A percentile compares a stretch with the other conserved stretches of the same genome.
Conservation (phyloP, 2,329 filamentous ascomycete genomes). For the Teratosphaeria gauchensis region DNA sequence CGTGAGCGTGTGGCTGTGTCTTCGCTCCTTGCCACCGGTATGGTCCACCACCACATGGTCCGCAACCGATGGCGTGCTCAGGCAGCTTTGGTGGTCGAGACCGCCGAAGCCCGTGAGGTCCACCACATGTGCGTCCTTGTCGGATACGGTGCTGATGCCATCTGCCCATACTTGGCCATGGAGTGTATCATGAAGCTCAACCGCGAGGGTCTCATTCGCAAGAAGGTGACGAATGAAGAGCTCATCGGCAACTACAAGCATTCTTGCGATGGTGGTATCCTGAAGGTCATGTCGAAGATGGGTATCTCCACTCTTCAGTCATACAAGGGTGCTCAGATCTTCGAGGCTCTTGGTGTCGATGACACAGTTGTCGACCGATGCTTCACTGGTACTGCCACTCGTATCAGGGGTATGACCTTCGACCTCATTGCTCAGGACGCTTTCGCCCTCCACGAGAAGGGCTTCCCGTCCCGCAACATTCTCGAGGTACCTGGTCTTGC, state of each 20-base stretch:
- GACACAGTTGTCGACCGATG: constrained; percentile 87
- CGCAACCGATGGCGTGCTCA: constrained; percentile 92
- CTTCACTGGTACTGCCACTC: constrained; percentile 87
- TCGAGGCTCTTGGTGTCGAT: constrained; percentile 88
- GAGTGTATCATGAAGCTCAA: constrained; percentile 97
- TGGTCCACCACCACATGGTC: constrained; percentile 92
- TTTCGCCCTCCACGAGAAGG: constrained; percentile 89
- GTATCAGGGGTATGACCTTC: constrained; percentile 89
- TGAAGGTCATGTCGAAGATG: constrained; percentile 99
- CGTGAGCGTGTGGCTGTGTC: constrained; percentile 78
- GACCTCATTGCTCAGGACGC: constrained; percentile 89
- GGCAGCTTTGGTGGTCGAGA: constrained; percentile 80
- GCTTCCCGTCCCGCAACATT: constrained; percentile 73
- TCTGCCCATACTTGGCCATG: constrained; percentile 91
- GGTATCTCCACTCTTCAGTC: constrained; percentile 92
- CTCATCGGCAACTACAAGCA: constrained; percentile 95
- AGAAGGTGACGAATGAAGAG: constrained; percentile 70
- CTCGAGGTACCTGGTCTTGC: constrained; percentile 68
- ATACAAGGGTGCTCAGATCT: constrained; percentile 97
- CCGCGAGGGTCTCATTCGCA: constrained; percentile 83
- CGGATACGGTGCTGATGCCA: constrained; percentile 86
- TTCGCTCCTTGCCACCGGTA: constrained; percentile 75
- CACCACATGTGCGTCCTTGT: constrained; percentile 98
- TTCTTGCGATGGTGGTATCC: constrained; percentile 88
- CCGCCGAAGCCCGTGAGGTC: constrained; percentile 89